Conservation (phyloP, 2,329 filamentous ascomycete species). For the Phoma sp. region DNA sequence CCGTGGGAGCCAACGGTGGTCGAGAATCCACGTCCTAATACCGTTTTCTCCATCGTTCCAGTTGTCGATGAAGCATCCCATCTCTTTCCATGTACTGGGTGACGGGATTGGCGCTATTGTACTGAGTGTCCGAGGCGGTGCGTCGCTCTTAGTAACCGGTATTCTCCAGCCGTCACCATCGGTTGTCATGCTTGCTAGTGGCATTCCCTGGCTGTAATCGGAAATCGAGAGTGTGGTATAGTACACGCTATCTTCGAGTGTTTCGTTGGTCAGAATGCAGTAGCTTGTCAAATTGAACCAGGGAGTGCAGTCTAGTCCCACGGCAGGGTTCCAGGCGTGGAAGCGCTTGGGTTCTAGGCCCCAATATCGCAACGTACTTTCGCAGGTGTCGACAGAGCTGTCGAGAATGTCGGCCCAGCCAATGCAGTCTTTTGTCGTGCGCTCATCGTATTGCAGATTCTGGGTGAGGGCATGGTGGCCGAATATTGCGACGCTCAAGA, state of each 20-base stretch:
- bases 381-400: not conserved
- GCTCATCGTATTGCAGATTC: not conserved
- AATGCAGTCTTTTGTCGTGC: conserved; percentile 2
- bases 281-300: not conserved
- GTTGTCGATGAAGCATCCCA: conserved; percentile 5
- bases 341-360: not conserved
- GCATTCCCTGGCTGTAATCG: not conserved
- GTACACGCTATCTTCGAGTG: not conserved
- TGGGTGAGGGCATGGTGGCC: not conserved
- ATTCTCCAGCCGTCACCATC: conserved; percentile 2
- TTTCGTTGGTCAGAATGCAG: conserved; percentile 1
- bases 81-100: not conserved
- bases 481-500: not conserved
- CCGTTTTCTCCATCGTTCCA: not conserved
- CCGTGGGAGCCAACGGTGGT: not conserved
- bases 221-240: not conserved
- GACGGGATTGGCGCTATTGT: not conserved
- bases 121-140: not conserved
- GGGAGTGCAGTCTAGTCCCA: conserved; percentile 5
- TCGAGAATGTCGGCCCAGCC: not conserved
- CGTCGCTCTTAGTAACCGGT: not conserved
- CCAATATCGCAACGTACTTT: not conserved
- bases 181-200: conserved; percentile 1
- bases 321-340: conserved; percentile 10
- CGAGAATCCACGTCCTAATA: not conserved